These are phyloP conservation scores for Solanum appendiculatum DNA, from an alignment of 257 asterid species.

Conservation along the genomic window DNA sequence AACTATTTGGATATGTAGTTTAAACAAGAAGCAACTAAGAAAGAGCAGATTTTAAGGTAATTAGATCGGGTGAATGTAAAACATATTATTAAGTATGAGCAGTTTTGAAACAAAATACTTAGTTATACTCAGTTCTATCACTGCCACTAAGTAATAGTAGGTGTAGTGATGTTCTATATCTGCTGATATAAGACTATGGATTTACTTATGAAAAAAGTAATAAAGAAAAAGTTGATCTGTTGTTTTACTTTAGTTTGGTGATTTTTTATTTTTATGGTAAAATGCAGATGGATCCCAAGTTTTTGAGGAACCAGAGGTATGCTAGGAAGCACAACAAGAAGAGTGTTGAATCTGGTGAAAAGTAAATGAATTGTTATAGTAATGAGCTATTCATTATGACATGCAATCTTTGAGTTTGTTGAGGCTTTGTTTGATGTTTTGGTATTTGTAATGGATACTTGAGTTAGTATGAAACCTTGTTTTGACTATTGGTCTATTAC, in stretches of 20 bases:
- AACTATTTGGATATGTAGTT: neutral
- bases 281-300: constrained; percentile 78
- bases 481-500: neutral
- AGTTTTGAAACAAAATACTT: neutral
- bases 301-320: constrained; percentile 94
- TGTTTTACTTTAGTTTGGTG: neutral
- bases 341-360: constrained; percentile 28
- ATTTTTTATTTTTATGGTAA: neutral
- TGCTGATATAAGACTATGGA: neutral
- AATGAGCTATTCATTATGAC: neutral
- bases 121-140: neutral
- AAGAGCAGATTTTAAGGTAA: neutral
- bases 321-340: constrained; percentile 87
- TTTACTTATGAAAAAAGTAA: neutral
- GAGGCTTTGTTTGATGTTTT: neutral
- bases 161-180: neutral
- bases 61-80: neutral
- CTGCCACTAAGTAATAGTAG: neutral
- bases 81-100: neutral
- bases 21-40: too few relatives aligned
- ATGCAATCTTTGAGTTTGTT: neutral
- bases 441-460: neutral
- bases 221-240: neutral
- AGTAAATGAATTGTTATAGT: constrained; percentile 33
- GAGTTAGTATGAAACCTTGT: neutral